Evolutionary conservation across 2,329 filamentous ascomycete species (phyloP).

Genomic region (Aspergillus novoparasiticus): DNA sequence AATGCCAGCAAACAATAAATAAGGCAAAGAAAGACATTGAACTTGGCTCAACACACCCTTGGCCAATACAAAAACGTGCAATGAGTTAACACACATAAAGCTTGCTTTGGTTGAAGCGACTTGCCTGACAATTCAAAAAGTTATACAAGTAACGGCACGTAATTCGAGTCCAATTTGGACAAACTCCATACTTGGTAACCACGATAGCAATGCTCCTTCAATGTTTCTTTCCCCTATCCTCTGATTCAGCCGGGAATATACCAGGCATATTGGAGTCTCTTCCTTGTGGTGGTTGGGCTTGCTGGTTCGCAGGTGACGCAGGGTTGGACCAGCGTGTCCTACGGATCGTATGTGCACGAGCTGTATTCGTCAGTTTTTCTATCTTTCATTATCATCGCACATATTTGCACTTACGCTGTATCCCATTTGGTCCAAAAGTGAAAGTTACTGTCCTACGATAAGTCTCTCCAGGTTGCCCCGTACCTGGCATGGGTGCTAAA

Average conservation of each 20-base stretch:
- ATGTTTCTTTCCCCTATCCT: neutral
- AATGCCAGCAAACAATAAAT: neutral
- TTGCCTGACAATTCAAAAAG: neutral
- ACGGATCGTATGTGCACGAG: neutral
- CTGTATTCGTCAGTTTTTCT: neutral
- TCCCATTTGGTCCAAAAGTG: neutral
- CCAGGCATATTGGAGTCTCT: neutral
- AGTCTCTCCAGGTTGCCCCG: neutral
- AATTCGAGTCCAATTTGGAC: neutral
- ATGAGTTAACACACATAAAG: neutral
- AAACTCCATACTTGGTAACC: neutral
- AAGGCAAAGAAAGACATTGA: neutral
- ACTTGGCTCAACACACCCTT: neutral
- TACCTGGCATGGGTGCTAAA: neutral
- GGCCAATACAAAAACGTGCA: neutral
- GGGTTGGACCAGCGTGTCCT: neutral
- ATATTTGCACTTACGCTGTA: neutral
- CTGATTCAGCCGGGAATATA: neutral
- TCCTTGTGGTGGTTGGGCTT: neutral
- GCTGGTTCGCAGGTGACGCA: neutral
- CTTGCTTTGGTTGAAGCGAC: neutral
- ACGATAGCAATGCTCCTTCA: neutral
- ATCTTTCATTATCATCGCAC: neutral
- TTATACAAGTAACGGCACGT: neutral
- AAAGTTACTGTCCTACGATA: neutral